Evolutionary conservation across 768 basidiomycete species (phyloP).

Genomic region (Infundibulicybe gibba): DNA sequence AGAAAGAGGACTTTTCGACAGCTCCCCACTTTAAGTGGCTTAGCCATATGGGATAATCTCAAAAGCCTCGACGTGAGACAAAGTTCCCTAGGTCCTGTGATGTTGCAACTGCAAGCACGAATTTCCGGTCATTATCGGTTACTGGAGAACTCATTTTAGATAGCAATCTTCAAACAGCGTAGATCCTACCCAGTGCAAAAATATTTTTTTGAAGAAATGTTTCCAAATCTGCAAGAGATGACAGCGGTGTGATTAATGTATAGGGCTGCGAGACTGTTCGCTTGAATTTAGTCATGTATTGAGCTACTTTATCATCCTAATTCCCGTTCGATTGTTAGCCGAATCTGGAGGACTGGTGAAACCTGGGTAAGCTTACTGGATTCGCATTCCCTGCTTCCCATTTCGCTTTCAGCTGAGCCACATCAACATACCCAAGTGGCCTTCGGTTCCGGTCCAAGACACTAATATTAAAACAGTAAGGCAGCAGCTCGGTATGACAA

Average conservation of each 20-base stretch:
- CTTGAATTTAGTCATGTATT: conserved; percentile 74
- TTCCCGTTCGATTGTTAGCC: neutral
- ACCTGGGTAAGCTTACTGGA: conserved; percentile 59
- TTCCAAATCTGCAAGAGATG: conserved; percentile 79
- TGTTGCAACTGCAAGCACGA: conserved; percentile 80
- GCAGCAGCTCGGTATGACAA: neutral
- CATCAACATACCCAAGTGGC: conserved; percentile 84
- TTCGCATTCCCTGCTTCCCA: conserved; percentile 75
- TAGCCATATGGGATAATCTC: conserved; percentile 3
- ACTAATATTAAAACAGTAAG: conserved; percentile 30
- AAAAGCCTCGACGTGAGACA: conserved; percentile 46
- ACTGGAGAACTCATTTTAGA: conserved; percentile 41
- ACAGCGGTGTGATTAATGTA: conserved; percentile 75
- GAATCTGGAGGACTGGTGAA: neutral
- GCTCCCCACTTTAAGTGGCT: neutral
- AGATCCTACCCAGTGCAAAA: conserved; percentile 68
- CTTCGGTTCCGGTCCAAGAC: conserved; percentile 70
- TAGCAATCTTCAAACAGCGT: neutral
- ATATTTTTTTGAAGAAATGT: conserved; percentile 68
- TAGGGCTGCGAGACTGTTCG: conserved; percentile 64
- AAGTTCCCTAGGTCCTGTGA: conserved; percentile 69
- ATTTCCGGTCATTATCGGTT: conserved; percentile 78
- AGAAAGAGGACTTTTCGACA: conserved; percentile 1
- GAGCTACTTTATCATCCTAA: conserved; percentile 67
- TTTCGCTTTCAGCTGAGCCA: conserved; percentile 65